Conservation (phyloP, 78 protist species). For the Bodo saltans region DNA sequence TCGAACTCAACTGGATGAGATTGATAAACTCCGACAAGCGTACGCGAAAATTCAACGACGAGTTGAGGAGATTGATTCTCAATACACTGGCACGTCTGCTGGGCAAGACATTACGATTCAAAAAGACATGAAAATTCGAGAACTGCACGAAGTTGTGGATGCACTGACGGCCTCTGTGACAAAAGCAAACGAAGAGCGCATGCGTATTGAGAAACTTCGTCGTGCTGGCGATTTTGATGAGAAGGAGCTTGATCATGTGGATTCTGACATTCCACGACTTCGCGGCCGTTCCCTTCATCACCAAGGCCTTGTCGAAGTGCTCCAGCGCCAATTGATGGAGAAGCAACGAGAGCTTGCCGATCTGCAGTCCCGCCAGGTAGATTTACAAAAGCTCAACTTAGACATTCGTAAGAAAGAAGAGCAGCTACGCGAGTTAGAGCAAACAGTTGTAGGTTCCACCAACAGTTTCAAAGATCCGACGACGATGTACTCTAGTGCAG, state of each 20-base stretch:
- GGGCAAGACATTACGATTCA: not conserved
- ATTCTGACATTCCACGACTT: not conserved
- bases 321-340: slow-evolving; percentile 14
- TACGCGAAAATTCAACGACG: not conserved
- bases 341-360: not conserved
- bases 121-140: not conserved
- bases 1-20: not conserved
- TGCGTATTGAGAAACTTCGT: not conserved
- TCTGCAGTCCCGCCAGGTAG: not conserved
- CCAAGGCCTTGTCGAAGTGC: slow-evolving; percentile 22
- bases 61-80: not conserved
- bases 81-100: too few species aligned
- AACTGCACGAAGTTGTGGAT: slow-evolving; percentile 11
- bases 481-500: not conserved
- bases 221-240: not conserved
- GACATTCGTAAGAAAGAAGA: not conserved
- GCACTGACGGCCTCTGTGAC: not conserved
- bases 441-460: not conserved
- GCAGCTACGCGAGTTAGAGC: not conserved
- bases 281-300: slow-evolving; percentile 5
- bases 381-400: not conserved
- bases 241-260: not conserved
- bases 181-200: not conserved
- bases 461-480: not conserved
- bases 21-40: not conserved